phyloP scores from a whole-genome alignment of 345 rosid genomes.

The Salix viminalis region DNA sequence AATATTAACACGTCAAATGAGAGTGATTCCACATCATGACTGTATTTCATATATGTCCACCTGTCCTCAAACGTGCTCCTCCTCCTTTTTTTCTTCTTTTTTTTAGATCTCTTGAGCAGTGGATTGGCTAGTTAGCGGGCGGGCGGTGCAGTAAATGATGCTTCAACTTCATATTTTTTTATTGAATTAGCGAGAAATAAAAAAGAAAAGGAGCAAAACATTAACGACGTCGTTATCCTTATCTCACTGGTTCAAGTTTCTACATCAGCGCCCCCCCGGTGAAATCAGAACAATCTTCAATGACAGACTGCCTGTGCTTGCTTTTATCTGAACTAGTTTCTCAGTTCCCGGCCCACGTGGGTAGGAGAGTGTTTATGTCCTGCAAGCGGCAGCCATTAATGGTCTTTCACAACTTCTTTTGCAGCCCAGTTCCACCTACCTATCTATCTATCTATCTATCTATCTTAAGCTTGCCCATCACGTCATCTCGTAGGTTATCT shows the following conservation, averaged over 20 bases:
- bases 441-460: background rate
- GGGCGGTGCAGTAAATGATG: background rate
- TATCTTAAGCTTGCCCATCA: background rate
- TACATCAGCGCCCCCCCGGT: background rate
- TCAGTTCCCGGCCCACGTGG: background rate
- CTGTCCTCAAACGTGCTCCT: background rate
- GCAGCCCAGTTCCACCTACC: background rate
- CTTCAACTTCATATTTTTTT: background rate
- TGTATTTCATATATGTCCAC: background rate
- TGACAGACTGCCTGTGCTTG: background rate
- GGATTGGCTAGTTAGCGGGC: background rate
- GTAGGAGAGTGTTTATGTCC: background rate
- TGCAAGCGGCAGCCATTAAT: background rate
- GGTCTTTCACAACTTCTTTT: background rate
- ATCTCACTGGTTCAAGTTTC: background rate
- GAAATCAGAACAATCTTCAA: background rate
- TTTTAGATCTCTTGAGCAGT: background rate
- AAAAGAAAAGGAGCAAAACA: background rate
- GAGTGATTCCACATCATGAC: too few species aligned
- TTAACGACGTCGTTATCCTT: background rate
- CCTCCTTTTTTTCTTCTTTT: background rate
- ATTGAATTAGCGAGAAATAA: background rate
- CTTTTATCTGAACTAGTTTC: background rate
- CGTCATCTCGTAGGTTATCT: background rate
- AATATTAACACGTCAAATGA: too few species aligned